Conservation (phyloP, 1,284 basidiomycete species). For the Cryptococcus wingfieldii region DNA sequence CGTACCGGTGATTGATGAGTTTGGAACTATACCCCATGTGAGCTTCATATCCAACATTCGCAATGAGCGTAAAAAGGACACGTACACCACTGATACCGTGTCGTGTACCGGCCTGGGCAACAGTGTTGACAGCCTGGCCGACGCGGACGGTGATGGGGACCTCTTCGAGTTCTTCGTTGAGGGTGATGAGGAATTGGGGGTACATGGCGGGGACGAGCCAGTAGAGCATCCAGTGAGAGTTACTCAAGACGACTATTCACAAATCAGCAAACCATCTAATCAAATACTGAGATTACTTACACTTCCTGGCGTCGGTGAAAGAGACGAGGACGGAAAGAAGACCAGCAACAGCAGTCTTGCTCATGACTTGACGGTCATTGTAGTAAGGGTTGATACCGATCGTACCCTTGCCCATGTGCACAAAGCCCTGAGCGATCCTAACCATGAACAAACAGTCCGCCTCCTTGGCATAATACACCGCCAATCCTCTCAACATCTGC, state of each 20-base stretch:
- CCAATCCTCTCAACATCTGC: conserved; percentile 94
- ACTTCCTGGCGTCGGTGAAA: conserved; percentile 89
- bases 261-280: not conserved
- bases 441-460: conserved; percentile 96
- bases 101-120: conserved; percentile 47
- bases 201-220: conserved; percentile 95
- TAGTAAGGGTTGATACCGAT: conserved; percentile 98
- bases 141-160: conserved; percentile 90
- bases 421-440: conserved; percentile 89
- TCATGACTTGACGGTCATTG: conserved; percentile 86
- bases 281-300: conserved; percentile 55
- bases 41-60: not conserved
- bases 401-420: conserved; percentile 99
- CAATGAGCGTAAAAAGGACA: conserved; percentile 16
- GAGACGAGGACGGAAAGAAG: conserved; percentile 80
- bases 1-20: conserved; percentile 95
- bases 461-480: conserved; percentile 97
- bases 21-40: conserved; percentile 61
- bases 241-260: conserved; percentile 78
- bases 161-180: conserved; percentile 83
- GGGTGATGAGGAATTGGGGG: conserved; percentile 95
- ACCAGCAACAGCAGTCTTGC: conserved; percentile 84
- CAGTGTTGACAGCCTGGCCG: conserved; percentile 63
- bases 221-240: conserved; percentile 98
- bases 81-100: conserved; percentile 49